Conservation (phyloP, 768 basidiomycete genomes). For the Hygrophorus pudorinus region DNA sequence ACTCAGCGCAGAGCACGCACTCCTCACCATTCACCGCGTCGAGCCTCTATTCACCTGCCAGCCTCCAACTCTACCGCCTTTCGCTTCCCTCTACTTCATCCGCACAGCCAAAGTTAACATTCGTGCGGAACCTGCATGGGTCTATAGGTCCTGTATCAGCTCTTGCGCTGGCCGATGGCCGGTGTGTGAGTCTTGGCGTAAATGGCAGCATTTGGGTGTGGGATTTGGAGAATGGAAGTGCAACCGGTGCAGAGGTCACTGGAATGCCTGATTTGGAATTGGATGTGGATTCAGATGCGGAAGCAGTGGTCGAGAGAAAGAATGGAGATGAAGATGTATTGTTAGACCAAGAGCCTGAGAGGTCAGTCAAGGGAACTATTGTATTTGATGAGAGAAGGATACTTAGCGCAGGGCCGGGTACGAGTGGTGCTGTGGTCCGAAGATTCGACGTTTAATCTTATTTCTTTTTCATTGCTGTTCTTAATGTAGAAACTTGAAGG, state of each 20-base stretch:
- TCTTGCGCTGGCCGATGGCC: conserved; percentile 69
- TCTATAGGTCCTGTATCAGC: conserved; percentile 57
- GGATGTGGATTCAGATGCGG: neutral
- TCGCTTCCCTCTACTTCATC: conserved; percentile 43
- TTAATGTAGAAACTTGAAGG: no score
- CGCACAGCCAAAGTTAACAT: conserved; percentile 54
- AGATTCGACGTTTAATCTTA: conserved; percentile 45
- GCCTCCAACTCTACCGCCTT: conserved; percentile 69
- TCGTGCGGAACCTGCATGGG: conserved; percentile 63
- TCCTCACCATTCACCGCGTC: neutral
- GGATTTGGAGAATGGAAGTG: conserved; percentile 61
- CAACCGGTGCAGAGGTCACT: conserved; percentile 30
- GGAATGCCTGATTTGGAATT: conserved; percentile 11
- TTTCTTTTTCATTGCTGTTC: neutral
- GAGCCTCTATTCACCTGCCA: conserved; percentile 30
- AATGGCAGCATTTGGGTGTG: conserved; percentile 79
- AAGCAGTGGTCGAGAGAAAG: conserved; percentile 8
- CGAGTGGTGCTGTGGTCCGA: conserved; percentile 23
- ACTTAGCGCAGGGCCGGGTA: conserved; percentile 34
- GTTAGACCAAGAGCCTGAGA: conserved; percentile 7
- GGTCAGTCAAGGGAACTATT: conserved; percentile 32
- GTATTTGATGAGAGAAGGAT: conserved; percentile 71
- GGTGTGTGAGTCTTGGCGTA: conserved; percentile 64
- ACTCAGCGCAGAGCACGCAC: conserved; percentile 21
- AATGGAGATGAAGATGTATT: conserved; percentile 6